Percentiles rank a stretch among this genome's conserved stretches.
phyloP scores from a whole-genome alignment of 2,329 filamentous ascomycete species.

The Eurotiales sp. region DNA sequence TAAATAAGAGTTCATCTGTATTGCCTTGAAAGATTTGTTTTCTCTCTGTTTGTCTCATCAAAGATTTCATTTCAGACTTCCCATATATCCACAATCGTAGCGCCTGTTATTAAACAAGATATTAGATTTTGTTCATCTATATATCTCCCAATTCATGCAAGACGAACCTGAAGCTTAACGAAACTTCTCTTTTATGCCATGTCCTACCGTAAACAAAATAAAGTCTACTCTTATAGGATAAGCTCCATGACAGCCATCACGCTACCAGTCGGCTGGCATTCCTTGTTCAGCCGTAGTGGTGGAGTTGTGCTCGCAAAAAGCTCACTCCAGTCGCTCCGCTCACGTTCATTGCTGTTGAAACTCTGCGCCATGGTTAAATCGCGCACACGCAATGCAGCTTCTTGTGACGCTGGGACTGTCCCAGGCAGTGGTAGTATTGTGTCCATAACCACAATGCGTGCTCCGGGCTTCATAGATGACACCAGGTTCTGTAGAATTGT shows the following conservation, averaged over 20 bases:
- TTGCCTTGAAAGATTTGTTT: too few species aligned
- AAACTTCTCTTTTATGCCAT: too few species aligned
- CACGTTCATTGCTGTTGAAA: constrained; percentile 17
- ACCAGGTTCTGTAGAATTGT: constrained; percentile 31
- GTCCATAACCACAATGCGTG: constrained; percentile 31
- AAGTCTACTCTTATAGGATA: background rate
- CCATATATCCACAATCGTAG: too few species aligned
- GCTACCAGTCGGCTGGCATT: constrained; percentile 12
- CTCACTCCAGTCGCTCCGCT: constrained; percentile 14
- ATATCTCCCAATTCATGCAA: too few species aligned
- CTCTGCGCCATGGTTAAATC: constrained; percentile 18
- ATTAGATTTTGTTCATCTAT: too few species aligned
- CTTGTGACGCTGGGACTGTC: background rate
- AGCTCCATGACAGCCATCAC: constrained; percentile 15
- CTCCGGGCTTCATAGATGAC: constrained; percentile 25
- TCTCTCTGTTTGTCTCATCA: too few species aligned
- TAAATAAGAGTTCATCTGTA: too few species aligned
- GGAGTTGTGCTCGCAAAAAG: constrained; percentile 13
- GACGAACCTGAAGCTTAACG: too few species aligned
- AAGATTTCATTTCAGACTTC: too few species aligned
- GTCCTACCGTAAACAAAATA: too few species aligned
- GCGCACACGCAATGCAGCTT: background rate
- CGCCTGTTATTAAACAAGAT: too few species aligned
- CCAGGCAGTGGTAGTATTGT: constrained; percentile 24
- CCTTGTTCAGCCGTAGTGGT: constrained; percentile 10